These are phyloP conservation scores for Agrocybe pediades DNA, from an alignment of 768 basidiomycete species.

Conservation along the genomic window DNA sequence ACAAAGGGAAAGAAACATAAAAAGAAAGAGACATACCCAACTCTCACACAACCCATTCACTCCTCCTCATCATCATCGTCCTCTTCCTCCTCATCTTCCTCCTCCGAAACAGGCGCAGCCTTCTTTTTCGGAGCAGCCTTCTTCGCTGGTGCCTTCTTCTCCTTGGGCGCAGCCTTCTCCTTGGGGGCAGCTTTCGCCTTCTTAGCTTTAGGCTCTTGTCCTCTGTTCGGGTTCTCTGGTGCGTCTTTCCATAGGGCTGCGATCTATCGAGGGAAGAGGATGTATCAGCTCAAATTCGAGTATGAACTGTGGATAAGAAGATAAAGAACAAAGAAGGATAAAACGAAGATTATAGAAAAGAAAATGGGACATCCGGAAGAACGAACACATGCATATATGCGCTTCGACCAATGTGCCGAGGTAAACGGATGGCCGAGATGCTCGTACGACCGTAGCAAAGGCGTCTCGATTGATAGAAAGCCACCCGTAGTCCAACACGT, in stretches of 20 bases:
- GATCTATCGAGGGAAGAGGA: slow-evolving; percentile 38
- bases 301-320: too few relatives aligned
- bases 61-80: slow-evolving; percentile 1
- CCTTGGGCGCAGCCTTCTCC: slow-evolving; percentile 32
- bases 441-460: too few relatives aligned
- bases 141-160: slow-evolving; percentile 25
- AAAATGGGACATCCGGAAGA: not conserved
- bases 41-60: not conserved
- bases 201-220: slow-evolving; percentile 48
- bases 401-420: too few relatives aligned
- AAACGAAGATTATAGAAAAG: not conserved
- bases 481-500: too few relatives aligned
- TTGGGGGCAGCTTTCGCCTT: slow-evolving; percentile 44
- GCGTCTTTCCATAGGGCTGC: slow-evolving; percentile 58
- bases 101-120: slow-evolving; percentile 1
- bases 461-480: too few relatives aligned
- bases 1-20: too few relatives aligned
- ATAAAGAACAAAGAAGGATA: not conserved
- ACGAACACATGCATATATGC: too few relatives aligned
- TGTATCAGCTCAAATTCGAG: not conserved
- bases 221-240: slow-evolving; percentile 66
- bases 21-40: not conserved
- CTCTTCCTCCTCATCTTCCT: slow-evolving; percentile 1
- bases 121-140: slow-evolving; percentile 19
- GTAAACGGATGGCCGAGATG: too few relatives aligned